These are phyloP conservation scores for Phytophthora macrochlamydospora DNA, from an alignment of 352 stramenopile species.

Conservation along the genomic window DNA sequence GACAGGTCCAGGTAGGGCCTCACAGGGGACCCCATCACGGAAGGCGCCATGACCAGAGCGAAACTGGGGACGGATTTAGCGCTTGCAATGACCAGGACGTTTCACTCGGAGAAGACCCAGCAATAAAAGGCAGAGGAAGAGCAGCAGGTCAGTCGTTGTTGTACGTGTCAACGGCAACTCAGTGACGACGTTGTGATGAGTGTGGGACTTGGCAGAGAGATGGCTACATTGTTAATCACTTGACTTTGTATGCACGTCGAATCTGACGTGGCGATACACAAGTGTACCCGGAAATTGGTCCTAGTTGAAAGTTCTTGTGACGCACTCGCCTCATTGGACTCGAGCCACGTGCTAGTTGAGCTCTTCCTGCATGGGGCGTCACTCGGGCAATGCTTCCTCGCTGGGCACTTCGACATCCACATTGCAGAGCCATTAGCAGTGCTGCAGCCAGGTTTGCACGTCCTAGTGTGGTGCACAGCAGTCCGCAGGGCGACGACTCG, in stretches of 20 bases:
- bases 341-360: not conserved
- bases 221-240: not conserved
- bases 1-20: constrained; percentile 39
- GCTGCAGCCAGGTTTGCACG: constrained; percentile 5
- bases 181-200: not conserved
- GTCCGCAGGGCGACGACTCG: not conserved
- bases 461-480: constrained; percentile 7
- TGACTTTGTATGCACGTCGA: not conserved
- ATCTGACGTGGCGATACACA: not conserved
- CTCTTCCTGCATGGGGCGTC: not conserved
- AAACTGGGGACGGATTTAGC: not conserved
- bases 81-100: constrained; percentile 2
- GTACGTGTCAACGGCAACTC: no score
- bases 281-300: no score
- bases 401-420: not conserved
- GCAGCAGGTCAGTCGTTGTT: not conserved
- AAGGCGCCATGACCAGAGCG: constrained; percentile 19
- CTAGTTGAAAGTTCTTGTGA: constrained; percentile 1
- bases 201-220: not conserved
- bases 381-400: constrained; percentile 14
- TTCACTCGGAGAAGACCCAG: not conserved
- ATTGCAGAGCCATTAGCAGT: constrained; percentile 3
- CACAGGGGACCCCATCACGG: constrained; percentile 26
- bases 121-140: not conserved
- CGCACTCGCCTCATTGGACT: constrained; percentile 4